These are phyloP conservation scores for Perkinsus chesapeaki DNA, from an alignment of 169 alveolate species.

Conservation along the genomic window DNA sequence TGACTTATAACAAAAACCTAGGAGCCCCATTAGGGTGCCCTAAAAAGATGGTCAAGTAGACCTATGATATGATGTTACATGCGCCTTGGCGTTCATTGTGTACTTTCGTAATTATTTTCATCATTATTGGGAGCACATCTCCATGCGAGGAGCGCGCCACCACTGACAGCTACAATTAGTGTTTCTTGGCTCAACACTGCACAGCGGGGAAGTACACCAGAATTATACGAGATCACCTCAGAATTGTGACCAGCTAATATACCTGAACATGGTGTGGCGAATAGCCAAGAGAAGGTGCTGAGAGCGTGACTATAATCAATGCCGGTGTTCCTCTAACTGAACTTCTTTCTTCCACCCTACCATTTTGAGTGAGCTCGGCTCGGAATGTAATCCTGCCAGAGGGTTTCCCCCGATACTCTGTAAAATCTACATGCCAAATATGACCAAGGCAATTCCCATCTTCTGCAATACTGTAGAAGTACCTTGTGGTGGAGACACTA, in stretches of 20 bases:
- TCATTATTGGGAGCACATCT: not conserved
- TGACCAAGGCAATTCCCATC: not conserved
- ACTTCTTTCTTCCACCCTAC: not conserved
- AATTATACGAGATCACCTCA: not conserved
- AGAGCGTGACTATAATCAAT: too few species aligned
- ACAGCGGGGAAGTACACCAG: not conserved
- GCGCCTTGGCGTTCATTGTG: not conserved
- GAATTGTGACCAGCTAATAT: not conserved
- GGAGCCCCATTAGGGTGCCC: not conserved
- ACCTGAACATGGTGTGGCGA: not conserved
- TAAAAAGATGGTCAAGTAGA: not conserved
- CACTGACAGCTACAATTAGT: not conserved
- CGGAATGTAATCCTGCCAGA: not conserved
- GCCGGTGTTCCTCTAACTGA: not conserved
- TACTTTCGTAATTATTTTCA: not conserved
- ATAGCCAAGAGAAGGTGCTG: not conserved
- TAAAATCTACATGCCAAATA: not conserved
- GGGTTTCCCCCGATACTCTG: not conserved
- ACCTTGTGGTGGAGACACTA: not conserved
- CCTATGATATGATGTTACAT: not conserved
- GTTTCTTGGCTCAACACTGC: not conserved
- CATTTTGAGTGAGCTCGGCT: not conserved
- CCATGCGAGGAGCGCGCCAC: not conserved
- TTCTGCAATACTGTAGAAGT: not conserved
- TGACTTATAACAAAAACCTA: not conserved